Evolutionary conservation across 495 filamentous ascomycete genomes (phyloP), one percentile per base, ranked within the genome.

Genomic region (Annulohypoxylon moriforme): DNA sequence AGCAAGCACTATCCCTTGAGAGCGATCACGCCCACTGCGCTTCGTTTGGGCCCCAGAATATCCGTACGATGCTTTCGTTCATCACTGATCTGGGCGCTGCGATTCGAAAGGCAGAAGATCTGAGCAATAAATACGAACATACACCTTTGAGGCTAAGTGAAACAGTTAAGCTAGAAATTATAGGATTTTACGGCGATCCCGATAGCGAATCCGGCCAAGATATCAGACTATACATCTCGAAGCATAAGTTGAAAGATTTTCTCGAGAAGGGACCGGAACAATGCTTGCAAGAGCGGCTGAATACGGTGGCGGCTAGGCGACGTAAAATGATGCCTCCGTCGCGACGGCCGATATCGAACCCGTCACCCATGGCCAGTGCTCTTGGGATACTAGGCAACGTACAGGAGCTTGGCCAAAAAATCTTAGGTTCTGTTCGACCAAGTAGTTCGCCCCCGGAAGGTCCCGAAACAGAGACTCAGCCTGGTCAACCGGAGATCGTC

Each of bases 121-220:
- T 76, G 16, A 81, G 70, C 67, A 80, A 20, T 67, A 80, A 33
- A 57, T 73, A 75, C 62, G 75, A 50, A n/a, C 81, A 78, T 79
- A 85, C 78, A 58, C 79, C 71, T 34, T 77, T 90, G 44, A 71
- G 78, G 27, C 81, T 89, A 0, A 82, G 83, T 36, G 70, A 81
- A 10, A 81, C 85, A 27, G 86, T 90, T 49, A 85, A 83, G 67
- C 82, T 90, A 13, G 87, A 90, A 63, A 75, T 90, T 6, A 85
- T 87, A 50, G 88, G 87, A 0, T 91, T 91, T 69, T 91, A 89
- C 53, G 86, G 87, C 31, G 85, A 88, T 64, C 82, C 73, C 57
- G 87, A 69, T 65, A 81, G 70, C 74, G 82, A 78, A 72, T 77
- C 64, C 68, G 81, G 68, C 71, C 68, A 76, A 10, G 82, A 82